Conservation (phyloP, 169 alveolate genomes). For the Plasmodium vinckei region DNA sequence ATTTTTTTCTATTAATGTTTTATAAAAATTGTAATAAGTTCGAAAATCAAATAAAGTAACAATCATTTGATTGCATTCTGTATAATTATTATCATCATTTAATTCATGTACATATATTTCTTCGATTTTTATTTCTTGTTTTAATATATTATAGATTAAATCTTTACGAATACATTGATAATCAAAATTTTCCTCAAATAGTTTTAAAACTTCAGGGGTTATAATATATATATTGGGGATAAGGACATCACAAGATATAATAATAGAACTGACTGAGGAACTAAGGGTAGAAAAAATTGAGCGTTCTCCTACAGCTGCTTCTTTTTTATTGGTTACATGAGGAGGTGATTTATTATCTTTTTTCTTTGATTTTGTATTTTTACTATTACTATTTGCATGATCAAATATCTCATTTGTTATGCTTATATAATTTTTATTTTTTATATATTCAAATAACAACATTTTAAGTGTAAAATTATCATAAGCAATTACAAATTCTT, state of each 20-base stretch:
- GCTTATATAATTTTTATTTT: slow-evolving; percentile 57
- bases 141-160: slow-evolving; percentile 64
- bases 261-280: slow-evolving; percentile 32
- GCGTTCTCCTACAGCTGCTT: not conserved
- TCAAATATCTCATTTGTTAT: slow-evolving; percentile 45
- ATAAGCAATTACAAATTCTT: slow-evolving; percentile 64
- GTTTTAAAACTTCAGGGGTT: slow-evolving; percentile 67
- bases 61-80: slow-evolving; percentile 71
- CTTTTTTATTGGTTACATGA: not conserved
- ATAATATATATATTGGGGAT: slow-evolving; percentile 70
- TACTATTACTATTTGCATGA: slow-evolving; percentile 18
- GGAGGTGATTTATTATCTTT: not conserved
- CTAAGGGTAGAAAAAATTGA: not conserved
- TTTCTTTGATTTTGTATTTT: not conserved
- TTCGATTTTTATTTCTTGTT: slow-evolving; percentile 73
- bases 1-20: slow-evolving; percentile 64
- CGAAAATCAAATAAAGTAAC: slow-evolving; percentile 69
- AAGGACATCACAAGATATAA: slow-evolving; percentile 31
- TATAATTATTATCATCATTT: slow-evolving; percentile 50
- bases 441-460: slow-evolving; percentile 37
- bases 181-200: slow-evolving; percentile 73
- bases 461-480: slow-evolving; percentile 61
- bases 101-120: slow-evolving; percentile 63
- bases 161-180: slow-evolving; percentile 63
- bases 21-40: slow-evolving; percentile 57